These are phyloP conservation scores for Rhamnella rubrinervis DNA, from an alignment of 331 rosid species.

Conservation along the genomic window DNA sequence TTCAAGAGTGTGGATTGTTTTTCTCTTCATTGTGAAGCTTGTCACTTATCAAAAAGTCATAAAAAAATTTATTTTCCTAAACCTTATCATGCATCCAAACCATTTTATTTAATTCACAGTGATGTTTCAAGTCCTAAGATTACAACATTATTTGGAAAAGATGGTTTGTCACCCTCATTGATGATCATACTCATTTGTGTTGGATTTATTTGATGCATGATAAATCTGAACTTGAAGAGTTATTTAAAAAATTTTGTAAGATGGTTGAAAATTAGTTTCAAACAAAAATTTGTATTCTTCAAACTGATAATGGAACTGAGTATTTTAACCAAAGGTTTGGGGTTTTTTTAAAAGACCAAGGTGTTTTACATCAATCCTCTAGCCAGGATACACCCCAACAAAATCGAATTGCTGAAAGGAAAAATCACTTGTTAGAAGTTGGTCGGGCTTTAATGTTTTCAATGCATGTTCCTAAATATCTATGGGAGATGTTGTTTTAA, in stretches of 20 bases:
- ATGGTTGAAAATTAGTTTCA: neutral
- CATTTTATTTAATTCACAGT: no score
- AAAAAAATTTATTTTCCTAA: no score
- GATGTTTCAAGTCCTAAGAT: neutral
- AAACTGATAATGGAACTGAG: no score
- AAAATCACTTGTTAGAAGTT: neutral
- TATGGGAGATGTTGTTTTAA: neutral
- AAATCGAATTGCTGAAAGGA: neutral
- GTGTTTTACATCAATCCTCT: no score
- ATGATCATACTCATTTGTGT: neutral
- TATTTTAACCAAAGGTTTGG: no score
- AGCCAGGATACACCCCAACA: neutral
- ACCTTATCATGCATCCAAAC: no score
- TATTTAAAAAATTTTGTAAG: neutral
- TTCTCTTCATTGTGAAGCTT: neutral
- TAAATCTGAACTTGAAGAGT: neutral
- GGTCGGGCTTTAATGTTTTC: no score
- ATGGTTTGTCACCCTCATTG: neutral
- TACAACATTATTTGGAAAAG: neutral
- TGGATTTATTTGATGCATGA: neutral
- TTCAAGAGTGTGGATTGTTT: neutral
- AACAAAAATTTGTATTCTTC: no score
- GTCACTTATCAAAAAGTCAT: neutral
- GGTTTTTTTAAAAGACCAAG: no score
- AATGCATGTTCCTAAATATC: no score